A percentile compares a stretch with the other conserved stretches of the same genome.
phyloP scores from a whole-genome alignment of 495 filamentous ascomycete species.

The Paragyromitra xinjiangensis region DNA sequence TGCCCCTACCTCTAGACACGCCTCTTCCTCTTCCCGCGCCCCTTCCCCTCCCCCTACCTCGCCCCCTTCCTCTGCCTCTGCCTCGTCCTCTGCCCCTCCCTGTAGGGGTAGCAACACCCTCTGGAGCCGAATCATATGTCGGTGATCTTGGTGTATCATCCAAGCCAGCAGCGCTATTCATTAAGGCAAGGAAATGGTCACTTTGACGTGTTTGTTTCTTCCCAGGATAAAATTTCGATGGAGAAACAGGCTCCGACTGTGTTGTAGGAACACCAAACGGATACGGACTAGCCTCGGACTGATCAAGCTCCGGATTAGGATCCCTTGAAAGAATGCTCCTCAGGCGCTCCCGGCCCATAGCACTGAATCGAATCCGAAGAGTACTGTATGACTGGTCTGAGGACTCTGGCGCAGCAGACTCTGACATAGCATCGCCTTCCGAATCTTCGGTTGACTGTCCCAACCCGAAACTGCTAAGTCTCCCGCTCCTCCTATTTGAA shows the following conservation, averaged over 20 bases:
- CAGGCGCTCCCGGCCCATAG: slow-evolving; percentile 37
- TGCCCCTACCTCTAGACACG: slow-evolving; percentile 66
- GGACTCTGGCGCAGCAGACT: slow-evolving; percentile 36
- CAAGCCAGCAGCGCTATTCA: slow-evolving; percentile 24
- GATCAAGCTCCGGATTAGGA: slow-evolving; percentile 36
- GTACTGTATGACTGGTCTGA: slow-evolving; percentile 45
- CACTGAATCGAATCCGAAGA: slow-evolving; percentile 46
- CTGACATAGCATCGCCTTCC: slow-evolving; percentile 35
- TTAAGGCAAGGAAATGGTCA: slow-evolving; percentile 33
- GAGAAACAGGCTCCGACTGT: slow-evolving; percentile 53
- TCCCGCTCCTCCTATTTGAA: slow-evolving; percentile 42
- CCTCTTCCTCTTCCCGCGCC: slow-evolving; percentile 66
- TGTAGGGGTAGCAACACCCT: slow-evolving; percentile 59
- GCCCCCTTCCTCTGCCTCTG: slow-evolving; percentile 67
- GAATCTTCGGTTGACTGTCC: slow-evolving; percentile 40
- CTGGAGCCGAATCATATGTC: slow-evolving; percentile 66
- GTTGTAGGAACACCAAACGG: slow-evolving; percentile 30
- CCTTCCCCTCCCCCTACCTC: slow-evolving; percentile 67
- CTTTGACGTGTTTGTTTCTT: slow-evolving; percentile 42
- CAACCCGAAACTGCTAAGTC: slow-evolving; percentile 33
- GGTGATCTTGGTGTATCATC: slow-evolving; percentile 39
- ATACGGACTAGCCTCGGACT: slow-evolving; percentile 12
- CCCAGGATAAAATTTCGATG: slow-evolving; percentile 45
- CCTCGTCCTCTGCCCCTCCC: slow-evolving; percentile 67
- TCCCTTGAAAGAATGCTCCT: slow-evolving; percentile 44